Conservation (phyloP, 2,329 filamentous ascomycete genomes). For the Aspergillus fumigatiaffinis region DNA sequence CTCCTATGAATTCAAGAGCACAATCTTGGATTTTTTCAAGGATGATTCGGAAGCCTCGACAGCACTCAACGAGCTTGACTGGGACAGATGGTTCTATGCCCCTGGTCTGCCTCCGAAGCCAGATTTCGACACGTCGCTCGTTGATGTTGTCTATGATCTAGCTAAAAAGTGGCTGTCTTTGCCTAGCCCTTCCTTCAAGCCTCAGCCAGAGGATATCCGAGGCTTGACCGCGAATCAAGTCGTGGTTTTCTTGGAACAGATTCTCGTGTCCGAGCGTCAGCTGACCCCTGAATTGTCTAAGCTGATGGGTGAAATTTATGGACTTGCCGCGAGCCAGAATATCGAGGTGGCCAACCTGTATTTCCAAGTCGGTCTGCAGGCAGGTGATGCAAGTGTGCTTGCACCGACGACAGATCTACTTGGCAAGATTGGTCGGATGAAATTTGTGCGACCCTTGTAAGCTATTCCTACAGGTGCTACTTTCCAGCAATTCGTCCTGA, state of each 20-base stretch:
- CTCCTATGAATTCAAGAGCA: constrained; percentile 89
- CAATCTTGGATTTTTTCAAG: constrained; percentile 79
- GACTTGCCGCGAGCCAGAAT: constrained; percentile 70
- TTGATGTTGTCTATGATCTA: constrained; percentile 78
- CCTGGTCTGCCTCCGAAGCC: constrained; percentile 88
- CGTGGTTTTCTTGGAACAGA: constrained; percentile 80
- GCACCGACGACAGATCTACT: constrained; percentile 69
- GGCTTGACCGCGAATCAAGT: constrained; percentile 81
- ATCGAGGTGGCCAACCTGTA: constrained; percentile 81
- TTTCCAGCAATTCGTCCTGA: background rate
- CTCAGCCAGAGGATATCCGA: constrained; percentile 64
- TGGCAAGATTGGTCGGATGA: constrained; percentile 86
- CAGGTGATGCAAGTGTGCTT: constrained; percentile 66
- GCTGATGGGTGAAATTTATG: constrained; percentile 71
- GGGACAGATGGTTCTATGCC: constrained; percentile 85
- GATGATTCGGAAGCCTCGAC: constrained; percentile 58
- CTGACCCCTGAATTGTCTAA: constrained; percentile 64
- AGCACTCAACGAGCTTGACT: constrained; percentile 71
- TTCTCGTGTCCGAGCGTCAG: constrained; percentile 64
- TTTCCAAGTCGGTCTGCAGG: constrained; percentile 72
- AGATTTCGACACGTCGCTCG: constrained; percentile 81
- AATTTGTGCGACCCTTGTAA: constrained; percentile 85
- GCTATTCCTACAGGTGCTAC: constrained; percentile 6
- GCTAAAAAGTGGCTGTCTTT: constrained; percentile 73
- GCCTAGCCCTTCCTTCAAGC: constrained; percentile 49